Percentiles rank a stretch among this genome's conserved stretches.
Evolutionary conservation across 305 asterid species (phyloP).

Genomic region (Fraxinus ornus): DNA sequence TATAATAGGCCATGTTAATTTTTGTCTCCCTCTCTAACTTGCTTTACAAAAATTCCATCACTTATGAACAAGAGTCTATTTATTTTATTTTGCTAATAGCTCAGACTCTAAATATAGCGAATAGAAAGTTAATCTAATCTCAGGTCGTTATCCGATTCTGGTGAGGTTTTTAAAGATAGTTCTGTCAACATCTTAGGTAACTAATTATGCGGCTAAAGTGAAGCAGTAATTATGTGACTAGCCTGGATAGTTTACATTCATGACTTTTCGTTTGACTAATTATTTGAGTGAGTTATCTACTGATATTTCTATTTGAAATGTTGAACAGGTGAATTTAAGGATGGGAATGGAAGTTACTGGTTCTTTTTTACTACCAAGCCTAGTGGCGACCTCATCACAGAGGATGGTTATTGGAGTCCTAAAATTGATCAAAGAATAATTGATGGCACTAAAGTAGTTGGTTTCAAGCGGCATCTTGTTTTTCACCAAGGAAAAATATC

Average conservation of each 20-base stretch:
- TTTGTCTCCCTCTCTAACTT: neutral
- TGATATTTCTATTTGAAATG: neutral
- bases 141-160: neutral
- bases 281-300: neutral
- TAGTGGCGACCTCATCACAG: neutral
- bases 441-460: neutral
- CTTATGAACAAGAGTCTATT: neutral
- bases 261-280: neutral
- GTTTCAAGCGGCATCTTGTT: neutral
- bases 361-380: slow-evolving; percentile 14
- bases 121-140: neutral
- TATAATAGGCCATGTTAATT: too few relatives aligned
- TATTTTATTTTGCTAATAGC: neutral
- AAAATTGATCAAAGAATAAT: neutral
- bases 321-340: slow-evolving; percentile 5
- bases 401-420: slow-evolving; percentile 19
- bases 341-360: slow-evolving; percentile 7
- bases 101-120: neutral
- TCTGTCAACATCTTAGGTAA: neutral
- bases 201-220: neutral
- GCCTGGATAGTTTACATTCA: neutral
- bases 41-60: neutral
- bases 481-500: neutral
- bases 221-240: neutral
- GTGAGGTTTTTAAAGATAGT: neutral